These are phyloP conservation scores for Centrapalus pauciflorus DNA, from an alignment of 129 eudicot species.

Conservation along the genomic window DNA sequence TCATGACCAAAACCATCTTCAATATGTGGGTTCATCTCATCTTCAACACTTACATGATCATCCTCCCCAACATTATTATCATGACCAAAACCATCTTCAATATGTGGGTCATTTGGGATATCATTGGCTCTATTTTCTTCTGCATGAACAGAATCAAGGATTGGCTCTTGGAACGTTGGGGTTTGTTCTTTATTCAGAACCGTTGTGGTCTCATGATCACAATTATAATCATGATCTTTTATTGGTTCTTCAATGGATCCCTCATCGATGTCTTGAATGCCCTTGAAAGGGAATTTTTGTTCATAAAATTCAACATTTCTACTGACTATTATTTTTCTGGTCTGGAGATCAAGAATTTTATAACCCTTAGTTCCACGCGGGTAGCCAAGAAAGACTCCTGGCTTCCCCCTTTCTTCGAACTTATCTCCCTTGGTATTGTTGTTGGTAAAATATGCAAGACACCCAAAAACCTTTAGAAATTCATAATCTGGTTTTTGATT, in stretches of 20 bases:
- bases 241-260: not conserved
- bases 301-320: not conserved
- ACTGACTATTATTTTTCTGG: not conserved
- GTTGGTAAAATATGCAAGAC: not conserved
- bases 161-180: not conserved
- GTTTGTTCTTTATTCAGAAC: not conserved
- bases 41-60: too few species aligned
- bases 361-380: not conserved
- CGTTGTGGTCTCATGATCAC: not conserved
- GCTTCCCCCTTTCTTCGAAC: too few species aligned
- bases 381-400: too few species aligned
- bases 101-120: not conserved
- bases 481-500: not conserved
- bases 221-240: not conserved
- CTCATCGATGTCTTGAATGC: not conserved
- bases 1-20: too few species aligned
- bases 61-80: too few species aligned
- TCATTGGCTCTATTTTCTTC: not conserved
- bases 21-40: not conserved
- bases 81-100: too few species aligned
- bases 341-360: not conserved
- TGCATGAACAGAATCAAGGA: too few species aligned
- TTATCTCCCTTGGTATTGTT: not conserved
- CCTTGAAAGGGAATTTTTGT: not conserved
- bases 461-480: not conserved